Evolutionary conservation across 495 filamentous ascomycete genomes (phyloP).

Genomic region (Lepidopterella palustris): DNA sequence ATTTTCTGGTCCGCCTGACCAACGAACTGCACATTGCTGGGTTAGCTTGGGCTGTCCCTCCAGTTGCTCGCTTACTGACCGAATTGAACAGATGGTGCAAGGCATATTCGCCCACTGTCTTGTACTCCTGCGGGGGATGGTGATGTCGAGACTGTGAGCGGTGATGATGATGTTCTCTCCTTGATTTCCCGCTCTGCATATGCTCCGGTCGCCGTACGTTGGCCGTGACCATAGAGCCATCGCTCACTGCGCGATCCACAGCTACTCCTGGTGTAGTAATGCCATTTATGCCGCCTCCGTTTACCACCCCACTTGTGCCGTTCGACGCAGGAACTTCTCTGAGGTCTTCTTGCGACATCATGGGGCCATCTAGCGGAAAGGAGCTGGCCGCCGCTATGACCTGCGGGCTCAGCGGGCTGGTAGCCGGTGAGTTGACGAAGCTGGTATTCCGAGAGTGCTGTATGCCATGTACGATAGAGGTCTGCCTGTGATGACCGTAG

Average conservation of each 20-base stretch:
- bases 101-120: constrained; percentile 93
- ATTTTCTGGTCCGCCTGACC: constrained; percentile 91
- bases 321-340: constrained; percentile 23
- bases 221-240: background rate
- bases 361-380: constrained; percentile 20
- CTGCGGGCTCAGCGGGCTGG: constrained; percentile 78
- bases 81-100: constrained; percentile 94
- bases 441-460: constrained; percentile 89
- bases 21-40: constrained; percentile 49
- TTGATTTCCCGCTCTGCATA: constrained; percentile 57
- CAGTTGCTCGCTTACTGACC: constrained; percentile 41
- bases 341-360: constrained; percentile 29
- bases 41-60: constrained; percentile 14
- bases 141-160: constrained; percentile 75
- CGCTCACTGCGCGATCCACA: constrained; percentile 1
- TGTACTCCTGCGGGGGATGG: constrained; percentile 62
- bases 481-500: constrained; percentile 88
- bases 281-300: background rate
- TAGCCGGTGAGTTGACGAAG: constrained; percentile 56
- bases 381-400: constrained; percentile 60
- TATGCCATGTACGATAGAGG: constrained; percentile 88
- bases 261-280: background rate
- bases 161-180: constrained; percentile 64
- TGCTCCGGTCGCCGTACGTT: constrained; percentile 47
- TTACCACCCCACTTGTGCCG: background rate